Base-by-base conservation (phyloP, 2,329 filamentous ascomycete species). In the Pseudofabraea citricarpa region DNA sequence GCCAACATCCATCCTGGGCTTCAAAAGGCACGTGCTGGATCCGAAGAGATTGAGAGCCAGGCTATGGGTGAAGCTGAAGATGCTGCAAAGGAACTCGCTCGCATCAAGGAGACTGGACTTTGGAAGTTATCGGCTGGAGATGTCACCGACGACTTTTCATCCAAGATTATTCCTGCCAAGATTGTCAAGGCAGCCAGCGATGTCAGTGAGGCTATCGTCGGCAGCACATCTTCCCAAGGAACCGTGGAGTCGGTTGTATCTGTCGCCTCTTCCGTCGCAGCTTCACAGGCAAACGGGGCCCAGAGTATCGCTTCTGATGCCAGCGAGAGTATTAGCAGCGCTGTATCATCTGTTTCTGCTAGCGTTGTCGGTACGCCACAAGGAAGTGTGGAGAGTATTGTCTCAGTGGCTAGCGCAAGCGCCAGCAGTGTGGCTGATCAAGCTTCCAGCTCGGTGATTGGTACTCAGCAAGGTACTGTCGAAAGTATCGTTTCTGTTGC, bases 61-160 rank as follows among this genome's bases (percentile, higher is more conserved):
- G 90, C 81, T 42, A 96, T 97, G 88, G 72, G 74, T 15, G 71
- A 87, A 47, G 90, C 93, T 4, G 82, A 89, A 46, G 69, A 79
- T 23, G 83, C 90, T 15, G 91, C 90, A 13, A 83, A 81, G 56
- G 88, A 97, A 61, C 75, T 98, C 20, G 75, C 74, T 24, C 76
- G 83, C 32, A 71, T 98, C 23, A 95, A 93, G 74, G 81, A 90
- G 51, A 85, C 93, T 45, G 87, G 85, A 6, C 75, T 75, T 47
- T 94, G 85, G 83, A 97, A 97, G 69, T 77, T 95, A 31, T 72
- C 75, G 27, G 82, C 87, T 6, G 69, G 74, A 26, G 91, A 97
- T 61, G 69, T 75, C 2, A 83, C 79, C 10, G 82, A 93, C 40
- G 82, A 95, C 60, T 97, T 95, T 57, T 82, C 85, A 37, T 81